Evolutionary conservation across 1,284 basidiomycete species (phyloP), one percentile per base, ranked within the genome.

Genomic region (Ceratobasidium sp.): DNA sequence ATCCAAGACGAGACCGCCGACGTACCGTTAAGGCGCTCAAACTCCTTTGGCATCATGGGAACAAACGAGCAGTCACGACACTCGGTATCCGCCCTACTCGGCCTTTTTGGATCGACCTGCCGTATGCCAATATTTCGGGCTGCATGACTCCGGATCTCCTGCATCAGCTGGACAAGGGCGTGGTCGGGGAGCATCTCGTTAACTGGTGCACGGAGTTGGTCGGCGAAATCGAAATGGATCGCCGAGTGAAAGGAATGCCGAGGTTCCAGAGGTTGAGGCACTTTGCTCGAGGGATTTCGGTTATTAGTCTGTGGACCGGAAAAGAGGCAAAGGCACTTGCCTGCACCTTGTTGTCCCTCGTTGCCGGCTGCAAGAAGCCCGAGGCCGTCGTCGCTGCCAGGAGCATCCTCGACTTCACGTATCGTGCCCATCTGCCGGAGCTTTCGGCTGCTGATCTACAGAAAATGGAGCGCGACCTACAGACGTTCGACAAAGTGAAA

Each of bases 71-170:
- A 26, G 50, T 56, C 20, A 28, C 20, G 40, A 40, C 38, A 77
- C 79, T 69, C n/a, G 77, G n/a, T 40, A 66, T 46, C 23, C 61
- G 33, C 77, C 65, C 65, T 76, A 23, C 20, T 80, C 3, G 76
- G 2, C 82, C 83, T 33, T 86, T 86, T 78, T 86, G 85, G 85
- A 65, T 57, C 0, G 75, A 84, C 68, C 78, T 84, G 1, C 83
- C 83, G 0, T 80, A 81, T 44, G 44, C 64, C 57, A 71, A 84
- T 69, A 83, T 84, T 50, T 83, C 81, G 77, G 7, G 10, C 1
- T 80, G 75, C 44, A 78, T 84, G 62, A 83, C 83, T 0, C 83
- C 84, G 3, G 83, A 85, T 75, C 66, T 84, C 48, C 78, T 84
- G 17, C 84, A 85, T 75, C 83, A 84, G 73, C 77, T 84, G 0